phyloP scores from a whole-genome alignment of 2,329 filamentous ascomycete species.

The Aureobasidium sp. region DNA sequence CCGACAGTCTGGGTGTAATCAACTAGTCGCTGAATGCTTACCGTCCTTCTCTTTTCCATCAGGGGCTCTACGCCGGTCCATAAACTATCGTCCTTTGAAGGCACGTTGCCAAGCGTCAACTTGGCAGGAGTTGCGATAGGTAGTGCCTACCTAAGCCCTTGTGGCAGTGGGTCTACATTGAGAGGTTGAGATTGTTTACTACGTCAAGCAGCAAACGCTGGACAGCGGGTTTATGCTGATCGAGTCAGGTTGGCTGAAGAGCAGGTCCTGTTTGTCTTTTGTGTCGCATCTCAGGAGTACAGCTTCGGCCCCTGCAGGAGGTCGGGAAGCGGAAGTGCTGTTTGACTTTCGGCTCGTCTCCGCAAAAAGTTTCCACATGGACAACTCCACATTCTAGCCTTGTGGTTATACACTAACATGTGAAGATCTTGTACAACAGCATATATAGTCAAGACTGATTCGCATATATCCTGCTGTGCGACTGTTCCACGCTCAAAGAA shows the following conservation, averaged over 20 bases:
- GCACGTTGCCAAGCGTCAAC: conserved; percentile 10
- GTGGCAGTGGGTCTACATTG: not conserved
- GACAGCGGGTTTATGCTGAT: not conserved
- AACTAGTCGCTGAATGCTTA: not conserved
- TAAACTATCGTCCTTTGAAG: not conserved
- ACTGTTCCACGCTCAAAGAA: not conserved
- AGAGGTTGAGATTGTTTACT: not conserved
- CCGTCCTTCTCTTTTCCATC: not conserved
- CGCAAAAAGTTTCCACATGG: not conserved
- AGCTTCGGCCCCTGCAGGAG: not conserved
- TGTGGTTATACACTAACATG: not conserved
- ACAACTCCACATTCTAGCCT: not conserved
- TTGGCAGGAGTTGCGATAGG: conserved; percentile 5
- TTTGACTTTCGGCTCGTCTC: conserved; percentile 5
- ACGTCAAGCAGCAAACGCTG: not conserved
- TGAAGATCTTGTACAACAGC: not conserved
- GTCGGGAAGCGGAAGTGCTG: not conserved
- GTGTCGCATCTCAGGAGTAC: not conserved
- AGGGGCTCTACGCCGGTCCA: not conserved
- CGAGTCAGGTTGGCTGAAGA: not conserved
- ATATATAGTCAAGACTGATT: not conserved
- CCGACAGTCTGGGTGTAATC: not conserved
- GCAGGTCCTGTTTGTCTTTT: not conserved
- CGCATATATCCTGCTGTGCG: not conserved
- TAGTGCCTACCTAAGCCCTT: not conserved